Conservation (phyloP, 2,329 filamentous ascomycete genomes). For the Dothistroma septosporum region DNA sequence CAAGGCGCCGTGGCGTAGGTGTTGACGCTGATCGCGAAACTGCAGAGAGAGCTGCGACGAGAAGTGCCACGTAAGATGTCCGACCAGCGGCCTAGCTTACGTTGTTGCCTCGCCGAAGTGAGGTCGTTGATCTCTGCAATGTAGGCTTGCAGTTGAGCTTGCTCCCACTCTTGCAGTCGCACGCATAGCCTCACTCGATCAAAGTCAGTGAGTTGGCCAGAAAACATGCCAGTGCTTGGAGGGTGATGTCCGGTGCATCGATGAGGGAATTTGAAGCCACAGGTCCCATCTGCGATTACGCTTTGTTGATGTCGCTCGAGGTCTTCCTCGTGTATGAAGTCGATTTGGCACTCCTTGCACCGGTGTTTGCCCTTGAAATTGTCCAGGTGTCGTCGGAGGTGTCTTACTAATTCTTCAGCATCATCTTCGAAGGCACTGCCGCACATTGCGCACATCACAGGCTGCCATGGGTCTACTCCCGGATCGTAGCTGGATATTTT, state of each 20-base stretch:
- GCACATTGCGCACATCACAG: conserved; percentile 25
- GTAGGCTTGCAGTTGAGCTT: conserved; percentile 27
- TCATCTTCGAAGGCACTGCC: conserved; percentile 24
- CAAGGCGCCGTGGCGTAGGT: conserved; percentile 28
- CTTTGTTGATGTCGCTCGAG: conserved; percentile 21
- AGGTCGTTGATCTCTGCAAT: conserved; percentile 25
- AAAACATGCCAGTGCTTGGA: conserved; percentile 10
- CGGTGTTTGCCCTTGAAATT: conserved; percentile 21
- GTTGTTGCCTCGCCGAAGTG: conserved; percentile 14
- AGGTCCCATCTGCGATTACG: conserved; percentile 21
- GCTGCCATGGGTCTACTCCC: conserved; percentile 17
- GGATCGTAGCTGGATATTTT: conserved; percentile 1
- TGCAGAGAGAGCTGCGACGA: conserved; percentile 18
- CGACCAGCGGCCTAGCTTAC: conserved; percentile 24
- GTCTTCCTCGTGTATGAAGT: conserved; percentile 27
- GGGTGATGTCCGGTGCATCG: conserved; percentile 29
- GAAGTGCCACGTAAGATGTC: conserved; percentile 19
- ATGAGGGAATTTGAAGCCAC: conserved; percentile 28
- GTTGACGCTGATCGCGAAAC: conserved; percentile 26
- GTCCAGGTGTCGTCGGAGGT: conserved; percentile 25
- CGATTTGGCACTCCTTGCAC: conserved; percentile 25
- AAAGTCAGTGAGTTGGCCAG: conserved; percentile 19
- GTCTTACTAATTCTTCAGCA: conserved; percentile 18
- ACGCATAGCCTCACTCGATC: conserved; percentile 24
- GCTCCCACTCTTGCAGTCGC: conserved; percentile 28